These are phyloP conservation scores for Phytophthora fragariae DNA, from an alignment of 352 stramenopile genomes.

Conservation along the genomic window DNA sequence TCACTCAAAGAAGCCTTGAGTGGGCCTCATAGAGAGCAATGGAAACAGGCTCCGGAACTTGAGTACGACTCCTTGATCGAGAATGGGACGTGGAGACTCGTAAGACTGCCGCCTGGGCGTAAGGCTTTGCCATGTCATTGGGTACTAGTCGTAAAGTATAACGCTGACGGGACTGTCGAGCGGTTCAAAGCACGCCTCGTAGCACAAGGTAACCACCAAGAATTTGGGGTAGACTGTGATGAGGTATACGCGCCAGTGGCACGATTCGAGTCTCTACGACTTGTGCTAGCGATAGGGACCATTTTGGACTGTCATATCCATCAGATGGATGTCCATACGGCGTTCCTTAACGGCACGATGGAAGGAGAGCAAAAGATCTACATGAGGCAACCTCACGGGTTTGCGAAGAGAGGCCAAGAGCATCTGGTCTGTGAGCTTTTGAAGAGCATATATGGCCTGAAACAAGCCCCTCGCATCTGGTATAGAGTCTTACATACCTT, in stretches of 20 bases:
- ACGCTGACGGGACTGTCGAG: not conserved
- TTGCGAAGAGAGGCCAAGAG: not conserved
- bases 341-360: conserved; percentile 24
- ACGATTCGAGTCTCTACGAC: conserved; percentile 9
- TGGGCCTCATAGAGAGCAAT: conserved; percentile 5
- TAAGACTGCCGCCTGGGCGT: not conserved
- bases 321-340: conserved; percentile 4
- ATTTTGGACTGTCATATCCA: conserved; percentile 18
- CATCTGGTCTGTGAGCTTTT: no score
- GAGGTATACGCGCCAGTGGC: conserved; percentile 11
- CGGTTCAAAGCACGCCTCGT: no score
- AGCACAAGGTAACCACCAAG: conserved; percentile 5
- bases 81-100: conserved; percentile 3
- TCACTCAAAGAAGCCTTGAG: not conserved
- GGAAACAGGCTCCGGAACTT: conserved; percentile 6
- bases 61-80: conserved; percentile 6
- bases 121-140: conserved; percentile 10
- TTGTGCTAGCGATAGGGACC: conserved; percentile 1
- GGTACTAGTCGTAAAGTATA: conserved; percentile 18
- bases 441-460: no score
- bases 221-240: conserved; percentile 9
- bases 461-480: conserved; percentile 1
- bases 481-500: no score
- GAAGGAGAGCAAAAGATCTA: conserved; percentile 4
- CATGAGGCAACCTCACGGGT: conserved; percentile 19